Evolutionary conservation across 2,329 filamentous ascomycete genomes (phyloP), one percentile per base, ranked within the genome.

Genomic region (Uncinocarpus reesii): DNA sequence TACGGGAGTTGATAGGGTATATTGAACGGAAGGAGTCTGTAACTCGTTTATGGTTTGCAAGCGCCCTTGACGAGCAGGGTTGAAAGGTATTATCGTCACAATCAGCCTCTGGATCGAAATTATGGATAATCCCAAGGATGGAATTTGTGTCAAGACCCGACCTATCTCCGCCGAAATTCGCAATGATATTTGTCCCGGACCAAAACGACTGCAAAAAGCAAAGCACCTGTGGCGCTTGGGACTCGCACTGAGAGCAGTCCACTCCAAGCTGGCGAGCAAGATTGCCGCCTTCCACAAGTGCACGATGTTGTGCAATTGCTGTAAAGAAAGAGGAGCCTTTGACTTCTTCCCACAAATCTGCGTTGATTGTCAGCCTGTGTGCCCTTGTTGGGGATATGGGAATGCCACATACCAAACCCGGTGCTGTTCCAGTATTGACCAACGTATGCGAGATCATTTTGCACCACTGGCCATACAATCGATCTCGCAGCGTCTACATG

Each of bases 291-390:
- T 67, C 57, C 3, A 72, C 64, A 54, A 74, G 59, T 58, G 79
- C 74, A 56, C 84, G 78, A 60, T 89, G 79, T 51, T 84, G 79
- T 29, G 76, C 74, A 4, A 78, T 76, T 21, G 80, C 70, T 1
- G 85, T 89, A 67, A 89, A 92, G 70, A 88, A 90, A 1, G 84
- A 87, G 28, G 77, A 80, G 41, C 84, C 83, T 21, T 72, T 70
- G 16, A 88, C 77, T 65, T 90, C 85, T 62, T 90, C 85, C 85
- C 85, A 90, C 7, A 90, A 72, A 62, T 90, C 61, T 60, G 23
- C 26, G 44, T 32, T 29, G 32, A 32, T 37, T n/a, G 29, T 49
- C n/a, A 41, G 13, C 52, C 48, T 28, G 11, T 10, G 13, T 13
- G 50, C 48, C 21, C 34, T 49, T 15, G 31, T 34, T 18, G 32